Evolutionary conservation across 2,329 filamentous ascomycete genomes (phyloP).

Genomic region (Penicillium paneum): DNA sequence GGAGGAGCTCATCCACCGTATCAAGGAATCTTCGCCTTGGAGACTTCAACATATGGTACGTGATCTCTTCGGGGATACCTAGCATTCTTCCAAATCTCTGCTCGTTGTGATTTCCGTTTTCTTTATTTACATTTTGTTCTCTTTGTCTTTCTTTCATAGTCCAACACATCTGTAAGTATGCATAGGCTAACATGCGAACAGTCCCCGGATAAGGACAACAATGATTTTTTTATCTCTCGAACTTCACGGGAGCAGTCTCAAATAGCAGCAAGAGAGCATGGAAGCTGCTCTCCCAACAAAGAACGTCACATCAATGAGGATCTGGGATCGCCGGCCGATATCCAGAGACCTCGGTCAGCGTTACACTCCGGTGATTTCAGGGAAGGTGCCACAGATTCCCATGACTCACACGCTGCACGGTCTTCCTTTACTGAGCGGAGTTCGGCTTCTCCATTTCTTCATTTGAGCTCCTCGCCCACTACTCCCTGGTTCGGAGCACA

Average conservation of each 20-base stretch:
- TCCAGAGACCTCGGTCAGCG: constrained; percentile 77
- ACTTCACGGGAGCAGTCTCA: constrained; percentile 19
- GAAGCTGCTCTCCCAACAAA: constrained; percentile 16
- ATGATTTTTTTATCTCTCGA: constrained; percentile 26
- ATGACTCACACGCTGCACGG: constrained; percentile 22
- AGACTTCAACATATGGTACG: constrained; percentile 60
- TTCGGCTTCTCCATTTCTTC: constrained; percentile 12
- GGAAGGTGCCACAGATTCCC: constrained; percentile 38
- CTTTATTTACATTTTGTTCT: not conserved
- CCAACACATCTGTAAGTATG: not conserved
- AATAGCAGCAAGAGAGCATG: constrained; percentile 8
- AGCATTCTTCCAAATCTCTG: not conserved
- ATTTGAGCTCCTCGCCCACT: constrained; percentile 51
- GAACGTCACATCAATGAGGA: constrained; percentile 38
- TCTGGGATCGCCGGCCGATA: constrained; percentile 58
- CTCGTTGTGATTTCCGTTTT: not conserved
- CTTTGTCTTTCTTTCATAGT: not conserved
- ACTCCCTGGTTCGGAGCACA: constrained; percentile 53
- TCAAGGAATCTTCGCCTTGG: constrained; percentile 82
- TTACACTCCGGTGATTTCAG: constrained; percentile 62
- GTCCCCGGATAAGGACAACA: constrained; percentile 1
- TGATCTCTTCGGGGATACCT: constrained; percentile 5
- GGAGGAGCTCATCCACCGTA: constrained; percentile 74
- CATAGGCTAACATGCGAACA: constrained; percentile 11
- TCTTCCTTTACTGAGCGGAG: constrained; percentile 20